A percentile compares a stretch with the other conserved stretches of the same genome.
Conservation (phyloP, 2,329 filamentous ascomycete genomes). For the Cordyceps farinosa region DNA sequence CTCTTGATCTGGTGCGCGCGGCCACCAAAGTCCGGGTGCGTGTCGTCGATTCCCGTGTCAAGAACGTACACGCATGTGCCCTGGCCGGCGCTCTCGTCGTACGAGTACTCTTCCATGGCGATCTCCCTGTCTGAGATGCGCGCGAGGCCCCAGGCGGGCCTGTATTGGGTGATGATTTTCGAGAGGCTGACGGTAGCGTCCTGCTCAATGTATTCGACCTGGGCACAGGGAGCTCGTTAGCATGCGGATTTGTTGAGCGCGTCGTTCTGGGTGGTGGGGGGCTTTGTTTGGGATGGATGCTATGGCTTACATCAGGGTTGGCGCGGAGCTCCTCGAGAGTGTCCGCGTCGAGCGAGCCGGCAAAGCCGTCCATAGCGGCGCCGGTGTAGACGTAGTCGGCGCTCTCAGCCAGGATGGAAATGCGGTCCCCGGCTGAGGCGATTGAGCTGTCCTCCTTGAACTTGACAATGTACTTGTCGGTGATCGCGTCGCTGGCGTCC, state of each 20-base stretch:
- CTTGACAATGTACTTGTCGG: constrained; percentile 32
- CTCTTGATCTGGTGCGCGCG: constrained; percentile 40
- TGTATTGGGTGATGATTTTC: constrained; percentile 34
- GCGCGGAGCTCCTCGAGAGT: constrained; percentile 24
- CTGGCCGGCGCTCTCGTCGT: constrained; percentile 36
- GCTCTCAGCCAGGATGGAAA: constrained; percentile 21
- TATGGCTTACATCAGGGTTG: constrained; percentile 24
- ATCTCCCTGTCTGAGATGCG: constrained; percentile 34
- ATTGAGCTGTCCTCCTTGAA: constrained; percentile 24
- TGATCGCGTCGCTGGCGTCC: constrained; percentile 21
- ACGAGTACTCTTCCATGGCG: constrained; percentile 32
- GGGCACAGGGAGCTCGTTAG: too few relatives aligned
- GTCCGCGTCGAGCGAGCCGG: constrained; percentile 22
- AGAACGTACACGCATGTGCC: constrained; percentile 44
- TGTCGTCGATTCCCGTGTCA: constrained; percentile 40
- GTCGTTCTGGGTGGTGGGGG: too few relatives aligned
- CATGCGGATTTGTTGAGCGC: too few relatives aligned
- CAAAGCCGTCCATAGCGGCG: constrained; percentile 26
- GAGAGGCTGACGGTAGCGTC: constrained; percentile 50
- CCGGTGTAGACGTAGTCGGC: constrained; percentile 26
- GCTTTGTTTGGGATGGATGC: too few relatives aligned
- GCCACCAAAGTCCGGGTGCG: constrained; percentile 39
- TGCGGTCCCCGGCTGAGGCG: constrained; percentile 18
- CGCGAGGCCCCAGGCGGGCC: constrained; percentile 40
- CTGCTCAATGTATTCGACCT: constrained; percentile 39